Conservation (phyloP, 176 grass and related monocot species). For the Microstegium vimineum region DNA sequence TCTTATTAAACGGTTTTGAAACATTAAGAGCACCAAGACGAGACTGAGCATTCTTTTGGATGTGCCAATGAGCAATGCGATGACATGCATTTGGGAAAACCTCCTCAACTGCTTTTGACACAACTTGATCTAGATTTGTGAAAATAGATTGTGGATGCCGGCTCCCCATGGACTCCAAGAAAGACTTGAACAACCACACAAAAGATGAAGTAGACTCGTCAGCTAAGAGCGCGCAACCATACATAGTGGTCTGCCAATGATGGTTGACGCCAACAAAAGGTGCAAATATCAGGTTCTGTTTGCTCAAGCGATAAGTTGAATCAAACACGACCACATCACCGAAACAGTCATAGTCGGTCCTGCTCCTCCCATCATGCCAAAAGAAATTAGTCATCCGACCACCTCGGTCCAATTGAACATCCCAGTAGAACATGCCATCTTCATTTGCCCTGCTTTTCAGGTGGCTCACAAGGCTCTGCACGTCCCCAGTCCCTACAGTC, state of each 20-base stretch:
- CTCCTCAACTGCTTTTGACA: slow-evolving; percentile 64
- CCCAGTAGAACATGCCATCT: slow-evolving; percentile 86
- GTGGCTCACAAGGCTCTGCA: slow-evolving; percentile 55
- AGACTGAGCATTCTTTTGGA: slow-evolving; percentile 66
- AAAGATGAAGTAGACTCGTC: slow-evolving; percentile 62
- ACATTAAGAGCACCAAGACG: slow-evolving; percentile 66
- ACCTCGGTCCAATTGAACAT: slow-evolving; percentile 58
- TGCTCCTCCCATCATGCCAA: slow-evolving; percentile 71
- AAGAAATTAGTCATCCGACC: slow-evolving; percentile 66
- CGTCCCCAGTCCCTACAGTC: slow-evolving; percentile 36
- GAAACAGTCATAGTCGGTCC: slow-evolving; percentile 67
- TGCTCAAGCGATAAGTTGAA: slow-evolving; percentile 65
- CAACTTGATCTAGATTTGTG: slow-evolving; percentile 66
- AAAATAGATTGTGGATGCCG: slow-evolving; percentile 58
- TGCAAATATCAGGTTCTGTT: slow-evolving; percentile 57
- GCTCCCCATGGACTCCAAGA: slow-evolving; percentile 75
- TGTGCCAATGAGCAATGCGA: slow-evolving; percentile 66
- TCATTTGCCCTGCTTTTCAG: slow-evolving; percentile 56
- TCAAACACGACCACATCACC: slow-evolving; percentile 80
- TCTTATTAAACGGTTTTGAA: slow-evolving; percentile 60
- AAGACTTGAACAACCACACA: slow-evolving; percentile 65
- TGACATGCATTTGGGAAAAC: slow-evolving; percentile 66
- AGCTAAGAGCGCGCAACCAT: slow-evolving; percentile 61
- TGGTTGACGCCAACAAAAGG: slow-evolving; percentile 84
- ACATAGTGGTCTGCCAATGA: slow-evolving; percentile 78